Conservation (phyloP, 805 yeast genomes). For the Candida montana region DNA sequence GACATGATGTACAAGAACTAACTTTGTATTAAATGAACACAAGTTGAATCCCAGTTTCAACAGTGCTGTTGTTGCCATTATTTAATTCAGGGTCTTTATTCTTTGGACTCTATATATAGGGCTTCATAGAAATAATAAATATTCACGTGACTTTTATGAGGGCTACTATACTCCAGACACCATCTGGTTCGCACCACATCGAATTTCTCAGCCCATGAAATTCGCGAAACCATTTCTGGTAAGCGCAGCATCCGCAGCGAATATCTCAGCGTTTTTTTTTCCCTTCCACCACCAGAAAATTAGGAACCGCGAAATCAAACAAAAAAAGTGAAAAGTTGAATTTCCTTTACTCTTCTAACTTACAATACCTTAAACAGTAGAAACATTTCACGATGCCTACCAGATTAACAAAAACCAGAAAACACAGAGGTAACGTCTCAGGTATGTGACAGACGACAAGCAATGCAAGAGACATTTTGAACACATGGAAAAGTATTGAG, state of each 20-base stretch:
- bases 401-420: conserved; percentile 99
- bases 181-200: conserved; percentile 1
- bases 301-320: conserved; percentile 9
- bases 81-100: too few relatives aligned
- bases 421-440: conserved; percentile 99
- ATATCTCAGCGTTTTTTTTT: background rate
- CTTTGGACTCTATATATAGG: too few relatives aligned
- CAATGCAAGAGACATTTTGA: too few relatives aligned
- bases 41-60: too few relatives aligned
- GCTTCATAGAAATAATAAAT: too few relatives aligned
- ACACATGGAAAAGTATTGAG: too few relatives aligned
- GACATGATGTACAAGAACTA: too few relatives aligned
- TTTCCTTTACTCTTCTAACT: conserved; percentile 14
- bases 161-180: conserved; percentile 1
- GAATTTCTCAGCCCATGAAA: background rate
- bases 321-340: conserved; percentile 19
- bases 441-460: conserved; percentile 53
- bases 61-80: too few relatives aligned
- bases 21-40: too few relatives aligned
- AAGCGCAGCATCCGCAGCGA: conserved; percentile 1
- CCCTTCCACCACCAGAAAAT: background rate
- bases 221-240: conserved; percentile 1
- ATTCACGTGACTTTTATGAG: conserved; percentile 1
- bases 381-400: conserved; percentile 74
- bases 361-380: conserved; percentile 18